Percentiles rank a stretch among this genome's conserved stretches.
Conservation (phyloP, 2,329 filamentous ascomycete species). For the Pezicula radicicola region DNA sequence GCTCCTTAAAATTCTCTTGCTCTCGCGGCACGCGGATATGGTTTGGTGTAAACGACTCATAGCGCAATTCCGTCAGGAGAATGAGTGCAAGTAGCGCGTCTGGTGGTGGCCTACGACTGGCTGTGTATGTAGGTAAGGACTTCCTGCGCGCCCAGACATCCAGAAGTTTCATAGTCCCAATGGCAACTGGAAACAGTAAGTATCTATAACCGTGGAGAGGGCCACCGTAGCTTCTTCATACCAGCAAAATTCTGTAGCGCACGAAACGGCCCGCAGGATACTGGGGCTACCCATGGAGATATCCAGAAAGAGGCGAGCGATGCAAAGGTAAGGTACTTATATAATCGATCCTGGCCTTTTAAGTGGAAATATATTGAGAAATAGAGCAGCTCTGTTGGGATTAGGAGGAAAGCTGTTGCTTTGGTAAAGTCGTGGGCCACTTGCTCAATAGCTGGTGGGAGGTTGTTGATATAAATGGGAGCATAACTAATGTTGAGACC, state of each 20-base stretch:
- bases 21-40: conserved; percentile 28
- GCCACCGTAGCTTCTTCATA: conserved; percentile 13
- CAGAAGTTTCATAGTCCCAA: conserved; percentile 36
- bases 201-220: neutral
- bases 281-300: conserved; percentile 24
- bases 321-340: conserved; percentile 19
- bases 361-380: conserved; percentile 28
- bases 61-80: conserved; percentile 36
- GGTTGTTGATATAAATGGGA: conserved; percentile 10
- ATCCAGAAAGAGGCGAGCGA: conserved; percentile 24
- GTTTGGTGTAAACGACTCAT: conserved; percentile 40
- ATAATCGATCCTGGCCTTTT: conserved; percentile 19
- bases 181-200: conserved; percentile 25
- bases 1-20: conserved; percentile 33
- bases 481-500: conserved; percentile 18
- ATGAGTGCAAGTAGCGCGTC: conserved; percentile 29
- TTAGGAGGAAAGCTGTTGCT: conserved; percentile 21
- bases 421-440: conserved; percentile 22
- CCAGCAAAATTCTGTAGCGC: conserved; percentile 32
- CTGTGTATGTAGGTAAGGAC: conserved; percentile 30
- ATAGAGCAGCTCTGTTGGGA: conserved; percentile 27
- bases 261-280: conserved; percentile 27
- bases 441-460: conserved; percentile 19
- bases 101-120: conserved; percentile 24
- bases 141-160: conserved; percentile 35